Evolutionary conservation across 139 green algal species (phyloP).

Genomic region (Eudorina sp.): DNA sequence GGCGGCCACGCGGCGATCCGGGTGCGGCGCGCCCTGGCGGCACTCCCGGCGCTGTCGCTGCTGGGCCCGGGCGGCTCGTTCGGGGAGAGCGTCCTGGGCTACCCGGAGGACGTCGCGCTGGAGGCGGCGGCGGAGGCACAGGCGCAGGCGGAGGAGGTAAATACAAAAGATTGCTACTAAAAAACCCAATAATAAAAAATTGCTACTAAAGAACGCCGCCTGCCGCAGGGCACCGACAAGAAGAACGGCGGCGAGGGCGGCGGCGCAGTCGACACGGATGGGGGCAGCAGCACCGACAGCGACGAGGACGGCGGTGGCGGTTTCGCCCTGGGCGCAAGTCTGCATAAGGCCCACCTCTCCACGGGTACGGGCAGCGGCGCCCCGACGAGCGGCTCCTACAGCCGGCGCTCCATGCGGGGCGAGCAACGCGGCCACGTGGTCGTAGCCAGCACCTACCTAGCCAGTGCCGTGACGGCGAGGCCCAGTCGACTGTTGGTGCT

Average conservation of each 20-base stretch:
- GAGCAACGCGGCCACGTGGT: neutral
- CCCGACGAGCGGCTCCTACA: neutral
- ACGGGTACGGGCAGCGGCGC: neutral
- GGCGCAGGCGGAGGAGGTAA: neutral
- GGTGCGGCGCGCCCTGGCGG: neutral
- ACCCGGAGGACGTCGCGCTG: slow-evolving; percentile 4
- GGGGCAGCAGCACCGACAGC: neutral
- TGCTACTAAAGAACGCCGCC: too few relatives aligned
- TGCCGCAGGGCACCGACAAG: too few relatives aligned
- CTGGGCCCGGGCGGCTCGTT: slow-evolving; percentile 25
- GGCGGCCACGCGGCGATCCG: neutral
- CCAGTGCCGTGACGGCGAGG: neutral
- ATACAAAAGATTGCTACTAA: too few relatives aligned
- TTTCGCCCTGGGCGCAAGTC: neutral
- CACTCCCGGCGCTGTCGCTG: slow-evolving; percentile 8
- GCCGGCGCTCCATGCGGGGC: too few relatives aligned
- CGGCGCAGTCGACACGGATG: neutral
- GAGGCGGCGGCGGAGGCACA: neutral
- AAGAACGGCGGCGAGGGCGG: too few relatives aligned
- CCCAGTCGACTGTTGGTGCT: slow-evolving; percentile 15
- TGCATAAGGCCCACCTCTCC: neutral
- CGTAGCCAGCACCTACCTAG: neutral
- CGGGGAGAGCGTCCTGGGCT: slow-evolving; percentile 29
- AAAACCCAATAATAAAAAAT: too few relatives aligned
- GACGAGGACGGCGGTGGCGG: neutral